Evolutionary conservation across 139 green algal species (phyloP).

Genomic region (Chlamydomonas schloesseri): DNA sequence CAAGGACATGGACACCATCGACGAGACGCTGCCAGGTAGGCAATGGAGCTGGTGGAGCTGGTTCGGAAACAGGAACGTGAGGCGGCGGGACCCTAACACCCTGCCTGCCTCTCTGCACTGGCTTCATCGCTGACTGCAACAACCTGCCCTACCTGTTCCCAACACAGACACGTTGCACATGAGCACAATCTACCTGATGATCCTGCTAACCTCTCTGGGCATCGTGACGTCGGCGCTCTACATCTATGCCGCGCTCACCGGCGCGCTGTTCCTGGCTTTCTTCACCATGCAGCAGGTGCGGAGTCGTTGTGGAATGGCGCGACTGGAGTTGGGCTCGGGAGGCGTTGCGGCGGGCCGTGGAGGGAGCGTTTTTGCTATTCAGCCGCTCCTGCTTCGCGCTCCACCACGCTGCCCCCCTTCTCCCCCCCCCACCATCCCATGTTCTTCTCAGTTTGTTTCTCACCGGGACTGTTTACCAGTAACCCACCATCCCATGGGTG

Average conservation of each 20-base stretch:
- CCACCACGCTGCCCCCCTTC: background rate
- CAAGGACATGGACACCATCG: slow-evolving; percentile 65
- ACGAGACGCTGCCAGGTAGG: slow-evolving; percentile 60
- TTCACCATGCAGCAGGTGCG: slow-evolving; percentile 64
- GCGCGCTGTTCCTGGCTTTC: slow-evolving; percentile 53
- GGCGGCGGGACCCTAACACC: no score
- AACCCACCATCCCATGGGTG: no score
- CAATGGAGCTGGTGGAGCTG: background rate
- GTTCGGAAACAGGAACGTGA: background rate
- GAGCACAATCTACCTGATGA: slow-evolving; percentile 68
- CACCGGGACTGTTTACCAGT: no score
- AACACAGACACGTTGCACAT: slow-evolving; percentile 69
- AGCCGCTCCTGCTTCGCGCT: no score
- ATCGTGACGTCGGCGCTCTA: slow-evolving; percentile 66
- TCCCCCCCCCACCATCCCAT: slow-evolving; percentile 8
- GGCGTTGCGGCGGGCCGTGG: no score
- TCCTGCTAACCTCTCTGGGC: slow-evolving; percentile 62
- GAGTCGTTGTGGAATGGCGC: no score
- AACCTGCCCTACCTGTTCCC: no score
- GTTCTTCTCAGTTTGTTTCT: no score
- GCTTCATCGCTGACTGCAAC: no score
- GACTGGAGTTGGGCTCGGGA: no score
- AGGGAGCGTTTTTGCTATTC: no score
- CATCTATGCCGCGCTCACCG: slow-evolving; percentile 60
- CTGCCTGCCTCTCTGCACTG: background rate